A percentile compares a stretch with the other conserved stretches of the same genome.
Evolutionary conservation across 2,329 filamentous ascomycete species (phyloP).

Genomic region (Sporothrix phasma): DNA sequence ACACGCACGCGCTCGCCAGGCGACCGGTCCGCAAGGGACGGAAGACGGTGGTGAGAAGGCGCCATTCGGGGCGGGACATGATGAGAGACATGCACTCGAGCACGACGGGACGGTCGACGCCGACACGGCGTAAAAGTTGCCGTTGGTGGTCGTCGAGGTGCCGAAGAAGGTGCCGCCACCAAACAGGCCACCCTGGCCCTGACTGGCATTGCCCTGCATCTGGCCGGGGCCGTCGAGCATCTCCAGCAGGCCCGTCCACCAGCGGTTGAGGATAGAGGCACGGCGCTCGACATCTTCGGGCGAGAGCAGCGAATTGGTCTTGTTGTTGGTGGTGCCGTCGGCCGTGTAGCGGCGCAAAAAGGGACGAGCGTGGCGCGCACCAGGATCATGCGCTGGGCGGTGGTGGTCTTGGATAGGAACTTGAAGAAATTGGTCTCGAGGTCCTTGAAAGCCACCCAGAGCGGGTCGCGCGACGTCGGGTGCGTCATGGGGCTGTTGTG

Average conservation of each 20-base stretch:
- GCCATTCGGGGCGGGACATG: slow-evolving; percentile 87
- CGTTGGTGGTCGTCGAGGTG: slow-evolving; percentile 22
- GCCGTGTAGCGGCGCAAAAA: slow-evolving; percentile 63
- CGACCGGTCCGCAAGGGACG: slow-evolving; percentile 50
- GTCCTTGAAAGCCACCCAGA: slow-evolving; percentile 46
- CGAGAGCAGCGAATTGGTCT: slow-evolving; percentile 40
- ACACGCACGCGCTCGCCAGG: slow-evolving; percentile 36
- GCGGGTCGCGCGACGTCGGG: slow-evolving; percentile 37
- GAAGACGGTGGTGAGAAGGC: slow-evolving; percentile 58
- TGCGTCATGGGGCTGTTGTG: slow-evolving; percentile 30
- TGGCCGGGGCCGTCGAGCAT: slow-evolving; percentile 55
- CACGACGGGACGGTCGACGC: slow-evolving; percentile 71
- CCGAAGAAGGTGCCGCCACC: slow-evolving; percentile 14
- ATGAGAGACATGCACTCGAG: slow-evolving; percentile 70
- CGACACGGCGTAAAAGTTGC: slow-evolving; percentile 61
- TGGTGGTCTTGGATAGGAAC: slow-evolving; percentile 62
- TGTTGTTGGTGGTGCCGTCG: slow-evolving; percentile 56
- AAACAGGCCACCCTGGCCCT: slow-evolving; percentile 17
- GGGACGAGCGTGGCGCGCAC: slow-evolving; percentile 64
- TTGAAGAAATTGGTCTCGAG: slow-evolving; percentile 39
- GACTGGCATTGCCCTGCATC: slow-evolving; percentile 5
- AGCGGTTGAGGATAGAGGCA: slow-evolving; percentile 72
- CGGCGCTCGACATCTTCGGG: slow-evolving; percentile 76
- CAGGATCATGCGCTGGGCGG: slow-evolving; percentile 61
- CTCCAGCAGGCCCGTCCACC: slow-evolving; percentile 78